Evolutionary conservation across 2,329 filamentous ascomycete species (phyloP).

Genomic region (Alternaria arbusti): DNA sequence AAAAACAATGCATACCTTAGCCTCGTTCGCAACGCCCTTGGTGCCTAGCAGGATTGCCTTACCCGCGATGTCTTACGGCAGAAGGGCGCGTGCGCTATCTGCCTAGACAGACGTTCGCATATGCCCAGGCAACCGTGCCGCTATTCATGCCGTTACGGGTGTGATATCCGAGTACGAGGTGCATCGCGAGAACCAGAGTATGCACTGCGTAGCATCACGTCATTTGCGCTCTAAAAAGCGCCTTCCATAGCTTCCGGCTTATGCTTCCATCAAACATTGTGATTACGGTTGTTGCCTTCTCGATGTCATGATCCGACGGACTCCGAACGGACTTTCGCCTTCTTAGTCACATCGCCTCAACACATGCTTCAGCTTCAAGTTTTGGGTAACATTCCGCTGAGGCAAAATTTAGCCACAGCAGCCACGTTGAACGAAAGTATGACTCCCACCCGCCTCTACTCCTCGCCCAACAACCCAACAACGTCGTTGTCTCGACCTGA

Average conservation of each 20-base stretch:
- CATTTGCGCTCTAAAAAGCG: background rate
- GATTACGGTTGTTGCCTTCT: background rate
- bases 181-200: background rate
- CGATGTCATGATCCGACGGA: background rate
- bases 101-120: constrained; percentile 2
- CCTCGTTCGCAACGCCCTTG: background rate
- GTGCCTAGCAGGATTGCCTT: background rate
- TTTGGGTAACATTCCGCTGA: background rate
- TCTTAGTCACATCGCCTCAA: constrained; percentile 6
- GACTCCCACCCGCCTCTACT: background rate
- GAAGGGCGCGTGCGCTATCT: background rate
- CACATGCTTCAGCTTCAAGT: background rate
- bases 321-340: constrained; percentile 1
- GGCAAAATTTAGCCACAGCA: background rate
- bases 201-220: background rate
- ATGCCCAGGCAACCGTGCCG: constrained; percentile 1
- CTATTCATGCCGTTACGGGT: background rate
- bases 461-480: background rate
- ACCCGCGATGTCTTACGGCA: background rate
- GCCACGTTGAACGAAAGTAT: background rate
- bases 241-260: background rate
- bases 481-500: constrained; percentile 1
- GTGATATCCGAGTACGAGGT: background rate
- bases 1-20: background rate
- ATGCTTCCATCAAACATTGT: background rate